Base-by-base conservation (phyloP, 1,284 basidiomycete species). In the Kalmanozyma brasiliensis region DNA sequence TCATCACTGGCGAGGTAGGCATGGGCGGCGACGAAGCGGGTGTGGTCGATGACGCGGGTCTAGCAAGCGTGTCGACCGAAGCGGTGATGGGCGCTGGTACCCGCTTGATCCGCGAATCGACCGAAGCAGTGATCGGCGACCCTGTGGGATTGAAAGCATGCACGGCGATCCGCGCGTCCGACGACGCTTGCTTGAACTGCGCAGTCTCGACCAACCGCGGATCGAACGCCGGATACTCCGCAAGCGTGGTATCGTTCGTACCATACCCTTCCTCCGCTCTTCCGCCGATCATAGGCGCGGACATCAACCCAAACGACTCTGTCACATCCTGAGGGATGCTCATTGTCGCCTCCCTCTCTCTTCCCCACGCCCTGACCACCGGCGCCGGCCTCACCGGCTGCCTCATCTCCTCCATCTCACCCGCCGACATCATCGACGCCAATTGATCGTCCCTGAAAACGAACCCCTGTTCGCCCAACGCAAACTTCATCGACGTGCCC, bases 241-340 rank as follows among this genome's bases (percentile, higher is more conserved):
- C 46, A 1, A 64, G 20, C 14, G 61, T 58, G 23, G 45, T 29
- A 33, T 58, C 61, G 4, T 29, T 40, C 20, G 45, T 48, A 19
- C 20, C 29, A 20, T 36, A 49, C n/a, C 29, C 26, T 7, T 40
- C 53, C 8, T 34, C 47, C 8, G 33, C 24, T 3, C 38, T 48
- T 9, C 36, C 19, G 1, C 24, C 36, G 16, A 52, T 20, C 61
- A 57, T 57, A 1, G 61, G 61, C 46, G 58, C 3, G 8, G 55
- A 58, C 2, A 33, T 17, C 8, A 68, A 14, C 2, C 65, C 65
- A 24, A 62, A 68, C 22, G 65, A 68, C 37, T 68, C 61, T 5
- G 61, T 57, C 36, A 64, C 66, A 33, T 64, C 66, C 37, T 64
- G 66, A 3, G 66, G 61, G 9, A 64, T 34, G 42, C 61, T 64